A percentile compares a stretch with the other conserved stretches of the same genome.
phyloP scores from a whole-genome alignment of 768 basidiomycete genomes.

The Mycena alexandri region DNA sequence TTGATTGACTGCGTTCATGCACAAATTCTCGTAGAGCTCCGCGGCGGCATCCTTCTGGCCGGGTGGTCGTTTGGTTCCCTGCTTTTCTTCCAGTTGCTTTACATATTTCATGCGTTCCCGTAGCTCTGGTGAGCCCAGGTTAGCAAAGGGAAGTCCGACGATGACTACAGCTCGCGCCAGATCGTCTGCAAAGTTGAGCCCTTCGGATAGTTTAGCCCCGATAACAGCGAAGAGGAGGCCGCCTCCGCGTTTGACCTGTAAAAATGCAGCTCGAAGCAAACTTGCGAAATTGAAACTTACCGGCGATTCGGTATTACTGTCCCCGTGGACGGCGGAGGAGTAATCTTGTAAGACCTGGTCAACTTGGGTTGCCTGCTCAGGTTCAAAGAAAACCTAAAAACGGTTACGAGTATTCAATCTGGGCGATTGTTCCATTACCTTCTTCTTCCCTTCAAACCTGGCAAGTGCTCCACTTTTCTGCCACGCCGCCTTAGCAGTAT shows the following conservation, averaged over 20 bases:
- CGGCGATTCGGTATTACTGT: slow-evolving; percentile 24
- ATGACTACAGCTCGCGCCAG: slow-evolving; percentile 89
- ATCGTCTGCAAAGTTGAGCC: slow-evolving; percentile 81
- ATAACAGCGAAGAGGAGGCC: slow-evolving; percentile 94
- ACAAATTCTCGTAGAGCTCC: slow-evolving; percentile 92
- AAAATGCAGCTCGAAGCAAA: slow-evolving; percentile 20
- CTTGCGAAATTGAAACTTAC: neutral
- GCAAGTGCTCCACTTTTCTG: slow-evolving; percentile 67
- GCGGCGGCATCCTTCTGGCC: slow-evolving; percentile 76
- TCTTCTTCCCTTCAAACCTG: slow-evolving; percentile 79
- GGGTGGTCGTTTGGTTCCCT: slow-evolving; percentile 46
- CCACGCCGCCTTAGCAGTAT: slow-evolving; percentile 78
- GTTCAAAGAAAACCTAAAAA: slow-evolving; percentile 88
- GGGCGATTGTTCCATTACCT: slow-evolving; percentile 40
- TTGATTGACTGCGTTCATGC: slow-evolving; percentile 96
- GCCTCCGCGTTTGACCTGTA: slow-evolving; percentile 59
- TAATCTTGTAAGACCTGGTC: slow-evolving; percentile 84
- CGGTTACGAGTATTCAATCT: too few species aligned
- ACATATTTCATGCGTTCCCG: slow-evolving; percentile 94
- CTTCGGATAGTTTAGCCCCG: slow-evolving; percentile 97
- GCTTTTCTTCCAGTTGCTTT: slow-evolving; percentile 66
- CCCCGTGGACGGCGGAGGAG: slow-evolving; percentile 58
- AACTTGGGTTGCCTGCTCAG: slow-evolving; percentile 76
- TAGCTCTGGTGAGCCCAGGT: slow-evolving; percentile 90
- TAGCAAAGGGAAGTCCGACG: slow-evolving; percentile 94